Evolutionary conservation across 495 filamentous ascomycete species (phyloP), one percentile per base, ranked within the genome.

Genomic region (Haplographium delicatum): DNA sequence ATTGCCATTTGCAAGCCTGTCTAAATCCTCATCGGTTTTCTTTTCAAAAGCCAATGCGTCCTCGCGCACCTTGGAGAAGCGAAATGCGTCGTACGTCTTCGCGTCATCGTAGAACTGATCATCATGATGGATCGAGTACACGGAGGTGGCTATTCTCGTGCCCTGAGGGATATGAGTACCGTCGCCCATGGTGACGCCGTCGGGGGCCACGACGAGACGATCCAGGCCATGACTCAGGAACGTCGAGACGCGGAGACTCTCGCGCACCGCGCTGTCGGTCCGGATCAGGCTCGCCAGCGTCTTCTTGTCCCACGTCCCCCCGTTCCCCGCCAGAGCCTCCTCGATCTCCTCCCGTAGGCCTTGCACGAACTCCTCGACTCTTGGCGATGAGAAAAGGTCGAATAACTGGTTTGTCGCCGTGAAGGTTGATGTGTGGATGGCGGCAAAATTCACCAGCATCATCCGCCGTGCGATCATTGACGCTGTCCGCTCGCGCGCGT

Each of bases 211-310:
- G 7, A 75, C 70, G 39, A 65, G 57, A 25, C 69, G 62, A 45
- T 62, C 61, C 38, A 71, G 47, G 1, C 70, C 70, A 23, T 61
- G 61, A 18, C 59, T 62, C 20, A 66, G 56, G 49, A 75, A 67
- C 8, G 62, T 65, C 25, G 60, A 61, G 7, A 71, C 50, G 5
- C 72, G 68, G 44, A 75, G 50, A 37, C 62, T 68, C 55, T 83
- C 79, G 31, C 74, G 70, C 43, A 81, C 65, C 45, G 79, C 76
- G 33, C 68, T 73, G 49, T 83, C 79, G 24, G 78, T 25, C 51
- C 73, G 73, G 22, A 59, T 58, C 60, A 80, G 63, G 31, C 71
- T 67, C 0, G 61, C 59, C 0, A 78, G 26, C 56, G 59, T 58
- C 66, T 62, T 26, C 27, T 53, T 56, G 18, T 49, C 35, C 48